Base-by-base conservation (phyloP, 2,329 filamentous ascomycete species). In the Monosporascus cannonballus region DNA sequence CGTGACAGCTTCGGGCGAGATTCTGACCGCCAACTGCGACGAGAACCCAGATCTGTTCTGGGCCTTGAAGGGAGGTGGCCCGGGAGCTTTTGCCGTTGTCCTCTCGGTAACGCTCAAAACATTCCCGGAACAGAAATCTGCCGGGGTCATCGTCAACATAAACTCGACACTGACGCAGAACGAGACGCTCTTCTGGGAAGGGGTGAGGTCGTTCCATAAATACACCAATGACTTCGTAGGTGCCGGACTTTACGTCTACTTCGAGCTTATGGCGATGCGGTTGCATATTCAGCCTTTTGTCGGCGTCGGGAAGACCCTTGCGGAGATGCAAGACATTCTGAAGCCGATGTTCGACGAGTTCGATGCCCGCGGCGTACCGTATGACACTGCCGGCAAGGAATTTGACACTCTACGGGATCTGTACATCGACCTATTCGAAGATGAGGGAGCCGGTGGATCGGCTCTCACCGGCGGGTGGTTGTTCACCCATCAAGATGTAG, bases 11-110 rank as follows among this genome's bases (percentile, higher is more conserved):
- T 60, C 65, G 22, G 79, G 79, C 1, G 52, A 68, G 20, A 63
- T 74, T 30, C 58, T 79, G 1, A 73, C 66, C 3, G 78, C 77
- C 3, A 75, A 71, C 39, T 69, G 64, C 3, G 64, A 69, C 2
- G 59, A 74, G 34, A 76, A 83, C 54, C 54, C 71, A 0, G 79
- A 84, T 51, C 70, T 84, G 1, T 83, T 78, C 65, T 85, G 78
- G 79, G 81, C 79, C 3, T 66, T 81, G 17, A 71, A 72, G 51
- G 78, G 79, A 20, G 78, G 79, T 9, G 79, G 80, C 1, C 76
- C 73, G 5, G 76, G 75, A 1, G 78, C 73, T 5, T 84, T 76
- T 56, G 80, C 71, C 2, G 69, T 82, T 1, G 75, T 83, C 8
- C 66, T 73, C 22, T 78, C 76, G 4, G 71, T 80, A 57, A 81